Conservation (phyloP, 139 green algal genomes). For the Monoraphidium neglectum region DNA sequence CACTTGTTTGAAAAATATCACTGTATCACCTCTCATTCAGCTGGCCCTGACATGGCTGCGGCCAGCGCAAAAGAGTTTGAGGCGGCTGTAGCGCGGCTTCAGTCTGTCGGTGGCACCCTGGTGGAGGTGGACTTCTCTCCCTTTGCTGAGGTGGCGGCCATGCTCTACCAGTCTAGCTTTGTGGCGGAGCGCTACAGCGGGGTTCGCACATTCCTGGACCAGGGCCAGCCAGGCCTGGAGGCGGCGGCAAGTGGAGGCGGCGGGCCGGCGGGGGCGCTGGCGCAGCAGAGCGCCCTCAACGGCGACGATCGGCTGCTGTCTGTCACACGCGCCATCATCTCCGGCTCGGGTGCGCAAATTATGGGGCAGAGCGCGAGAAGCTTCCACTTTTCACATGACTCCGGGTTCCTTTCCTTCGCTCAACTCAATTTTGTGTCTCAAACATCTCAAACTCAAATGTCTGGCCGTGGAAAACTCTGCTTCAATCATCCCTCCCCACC, state of each 20-base stretch:
- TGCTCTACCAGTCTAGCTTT: conserved; percentile 81
- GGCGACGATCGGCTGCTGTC: conserved; percentile 63
- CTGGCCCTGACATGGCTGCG: conserved; percentile 17
- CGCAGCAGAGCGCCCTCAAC: conserved; percentile 27
- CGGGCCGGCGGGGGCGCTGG: conserved; percentile 8
- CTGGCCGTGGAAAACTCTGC: too few species aligned
- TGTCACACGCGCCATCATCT: conserved; percentile 71
- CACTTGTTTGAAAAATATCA: too few species aligned
- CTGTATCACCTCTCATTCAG: conserved; percentile 36
- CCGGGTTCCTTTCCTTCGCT: too few species aligned
- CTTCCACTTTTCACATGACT: too few species aligned
- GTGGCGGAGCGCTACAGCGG: conserved; percentile 78
- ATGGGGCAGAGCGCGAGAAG: too few species aligned
- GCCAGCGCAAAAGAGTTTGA: conserved; percentile 38
- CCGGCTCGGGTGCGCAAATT: conserved; percentile 44
- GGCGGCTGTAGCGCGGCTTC: conserved; percentile 46
- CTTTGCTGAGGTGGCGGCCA: conserved; percentile 54
- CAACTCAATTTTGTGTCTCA: too few species aligned
- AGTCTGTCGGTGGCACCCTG: conserved; percentile 46
- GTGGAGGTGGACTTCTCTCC: conserved; percentile 71
- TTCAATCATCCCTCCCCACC: too few species aligned
- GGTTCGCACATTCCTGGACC: conserved; percentile 70
- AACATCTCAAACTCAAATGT: too few species aligned
- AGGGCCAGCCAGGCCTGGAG: neutral
- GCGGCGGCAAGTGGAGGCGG: neutral